These are phyloP conservation scores for Nakaseomyces nivariensis DNA, from an alignment of 1,139 yeast genomes.

Conservation along the genomic window DNA sequence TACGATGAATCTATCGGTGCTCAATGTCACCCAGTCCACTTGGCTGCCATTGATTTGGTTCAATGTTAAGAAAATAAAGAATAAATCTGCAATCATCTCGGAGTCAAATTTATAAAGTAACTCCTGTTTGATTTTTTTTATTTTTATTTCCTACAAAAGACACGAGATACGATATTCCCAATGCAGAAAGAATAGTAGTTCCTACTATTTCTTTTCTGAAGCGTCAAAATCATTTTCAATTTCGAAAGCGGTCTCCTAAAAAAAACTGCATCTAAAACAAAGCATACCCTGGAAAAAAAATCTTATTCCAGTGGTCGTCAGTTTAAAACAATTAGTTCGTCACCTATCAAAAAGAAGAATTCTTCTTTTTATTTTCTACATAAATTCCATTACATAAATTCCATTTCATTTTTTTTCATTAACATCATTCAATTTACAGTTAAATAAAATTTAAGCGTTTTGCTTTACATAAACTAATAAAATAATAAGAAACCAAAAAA, in stretches of 20 bases:
- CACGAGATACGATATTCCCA: background rate
- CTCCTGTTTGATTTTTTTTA: background rate
- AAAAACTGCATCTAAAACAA: no score
- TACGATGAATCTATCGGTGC: conserved; percentile 59
- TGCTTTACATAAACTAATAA: background rate
- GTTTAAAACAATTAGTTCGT: no score
- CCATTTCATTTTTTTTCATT: background rate
- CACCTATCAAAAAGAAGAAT: no score
- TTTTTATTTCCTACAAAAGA: background rate
- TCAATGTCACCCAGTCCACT: conserved; percentile 59
- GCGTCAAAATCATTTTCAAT: background rate
- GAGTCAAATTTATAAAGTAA: background rate
- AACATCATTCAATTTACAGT: background rate
- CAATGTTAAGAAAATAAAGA: conserved; percentile 36
- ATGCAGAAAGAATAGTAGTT: no score
- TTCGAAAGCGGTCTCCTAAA: background rate
- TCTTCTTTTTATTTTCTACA: no score
- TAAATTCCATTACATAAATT: background rate
- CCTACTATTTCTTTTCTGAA: no score
- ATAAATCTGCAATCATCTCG: background rate
- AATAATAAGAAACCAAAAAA: background rate
- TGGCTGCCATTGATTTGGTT: conserved; percentile 55
- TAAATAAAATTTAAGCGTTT: background rate
- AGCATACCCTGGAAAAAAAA: no score
- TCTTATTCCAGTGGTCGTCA: no score